A percentile compares a stretch with the other conserved stretches of the same genome.
Evolutionary conservation across 2,329 filamentous ascomycete species (phyloP).

Genomic region (Cordyceps farinosa): DNA sequence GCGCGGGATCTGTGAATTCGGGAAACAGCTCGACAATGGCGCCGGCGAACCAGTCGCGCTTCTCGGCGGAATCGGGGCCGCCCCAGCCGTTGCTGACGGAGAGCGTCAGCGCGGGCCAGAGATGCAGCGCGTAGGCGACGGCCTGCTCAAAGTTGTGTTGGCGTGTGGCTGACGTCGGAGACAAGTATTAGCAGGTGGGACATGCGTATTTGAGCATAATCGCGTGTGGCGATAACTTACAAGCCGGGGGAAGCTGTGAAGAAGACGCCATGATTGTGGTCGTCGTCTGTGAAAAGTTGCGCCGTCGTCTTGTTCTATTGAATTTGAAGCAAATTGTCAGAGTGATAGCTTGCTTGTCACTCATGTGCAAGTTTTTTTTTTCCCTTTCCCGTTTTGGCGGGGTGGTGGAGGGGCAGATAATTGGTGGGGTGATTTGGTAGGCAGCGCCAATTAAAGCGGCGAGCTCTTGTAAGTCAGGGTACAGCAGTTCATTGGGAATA

Average conservation of each 20-base stretch:
- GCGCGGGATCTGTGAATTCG: constrained; percentile 51
- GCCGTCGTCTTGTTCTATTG: constrained; percentile 5
- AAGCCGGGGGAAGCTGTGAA: constrained; percentile 20
- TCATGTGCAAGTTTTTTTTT: constrained; percentile 6
- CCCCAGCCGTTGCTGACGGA: constrained; percentile 87
- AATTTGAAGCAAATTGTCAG: neutral
- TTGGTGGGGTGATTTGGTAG: constrained; percentile 13
- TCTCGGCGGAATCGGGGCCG: constrained; percentile 75
- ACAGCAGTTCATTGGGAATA: neutral
- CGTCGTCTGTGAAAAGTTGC: constrained; percentile 3
- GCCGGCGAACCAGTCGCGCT: constrained; percentile 95
- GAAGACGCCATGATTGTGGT: constrained; percentile 14
- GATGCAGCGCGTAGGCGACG: constrained; percentile 78
- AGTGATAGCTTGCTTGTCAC: constrained; percentile 14
- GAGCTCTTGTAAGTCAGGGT: neutral
- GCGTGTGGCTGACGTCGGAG: constrained; percentile 44
- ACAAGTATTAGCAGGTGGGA: neutral
- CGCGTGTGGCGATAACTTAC: constrained; percentile 11
- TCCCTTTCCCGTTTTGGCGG: constrained; percentile 10
- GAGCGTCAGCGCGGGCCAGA: constrained; percentile 84
- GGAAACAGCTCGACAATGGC: constrained; percentile 78
- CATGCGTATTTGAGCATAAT: neutral
- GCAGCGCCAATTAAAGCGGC: neutral
- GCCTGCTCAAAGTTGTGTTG: constrained; percentile 76
- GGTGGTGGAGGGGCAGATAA: constrained; percentile 20